phyloP scores from a whole-genome alignment of 768 basidiomycete genomes.

The Phlegmacium glaucopus region DNA sequence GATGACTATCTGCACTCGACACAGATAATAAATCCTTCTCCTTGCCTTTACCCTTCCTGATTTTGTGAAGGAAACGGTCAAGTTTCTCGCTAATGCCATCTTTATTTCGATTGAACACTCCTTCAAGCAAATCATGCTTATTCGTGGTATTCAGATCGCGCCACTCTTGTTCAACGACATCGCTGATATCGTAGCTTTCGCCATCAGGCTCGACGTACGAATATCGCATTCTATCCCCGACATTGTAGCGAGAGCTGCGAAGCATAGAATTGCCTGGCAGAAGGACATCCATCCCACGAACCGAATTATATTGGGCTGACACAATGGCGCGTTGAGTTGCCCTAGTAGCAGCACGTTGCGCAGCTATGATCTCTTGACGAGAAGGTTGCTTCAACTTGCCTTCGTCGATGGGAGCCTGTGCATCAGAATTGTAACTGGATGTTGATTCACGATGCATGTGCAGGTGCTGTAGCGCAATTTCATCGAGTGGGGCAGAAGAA shows the following conservation, averaged over 20 bases:
- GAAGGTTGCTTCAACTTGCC: conserved; percentile 40
- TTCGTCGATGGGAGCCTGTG: conserved; percentile 25
- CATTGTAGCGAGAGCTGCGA: conserved; percentile 75
- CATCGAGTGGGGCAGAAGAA: conserved; percentile 76
- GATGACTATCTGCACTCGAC: conserved; percentile 23
- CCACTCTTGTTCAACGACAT: conserved; percentile 90
- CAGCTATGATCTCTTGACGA: conserved; percentile 88
- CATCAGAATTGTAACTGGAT: conserved; percentile 56
- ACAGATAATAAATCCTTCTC: conserved; percentile 28
- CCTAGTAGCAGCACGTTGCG: conserved; percentile 81
- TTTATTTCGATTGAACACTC: conserved; percentile 53
- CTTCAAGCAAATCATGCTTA: conserved; percentile 65
- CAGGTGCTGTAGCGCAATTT: conserved; percentile 71
- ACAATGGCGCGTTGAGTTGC: conserved; percentile 84
- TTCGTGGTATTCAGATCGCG: conserved; percentile 39
- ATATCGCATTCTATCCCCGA: conserved; percentile 78
- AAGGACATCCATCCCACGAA: conserved; percentile 86
- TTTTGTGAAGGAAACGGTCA: conserved; percentile 71
- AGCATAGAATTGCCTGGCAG: conserved; percentile 83
- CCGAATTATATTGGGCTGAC: conserved; percentile 78
- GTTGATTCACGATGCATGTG: conserved; percentile 67
- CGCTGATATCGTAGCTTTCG: conserved; percentile 89
- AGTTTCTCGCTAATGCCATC: conserved; percentile 67
- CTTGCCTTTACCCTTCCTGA: conserved; percentile 58
- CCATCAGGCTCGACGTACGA: conserved; percentile 92